Conservation (phyloP, 768 basidiomycete species). For the Candolleomyces efflorescens region DNA sequence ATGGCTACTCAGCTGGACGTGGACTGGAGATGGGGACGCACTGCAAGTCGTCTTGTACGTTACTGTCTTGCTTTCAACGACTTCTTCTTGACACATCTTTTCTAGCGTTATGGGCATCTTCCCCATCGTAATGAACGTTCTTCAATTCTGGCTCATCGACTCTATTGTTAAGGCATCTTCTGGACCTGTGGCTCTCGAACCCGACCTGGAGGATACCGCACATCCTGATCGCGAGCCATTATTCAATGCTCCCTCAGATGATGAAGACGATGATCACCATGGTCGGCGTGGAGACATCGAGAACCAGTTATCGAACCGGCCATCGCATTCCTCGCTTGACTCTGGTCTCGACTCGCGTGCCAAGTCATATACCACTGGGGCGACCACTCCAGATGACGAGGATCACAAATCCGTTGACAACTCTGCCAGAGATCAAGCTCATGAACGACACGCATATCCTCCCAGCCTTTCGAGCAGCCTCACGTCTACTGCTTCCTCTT, state of each 20-base stretch:
- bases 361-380: background rate
- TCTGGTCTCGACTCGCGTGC: background rate
- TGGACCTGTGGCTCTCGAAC: background rate
- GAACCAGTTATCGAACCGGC: background rate
- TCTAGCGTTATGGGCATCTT: constrained; percentile 85
- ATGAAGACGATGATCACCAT: background rate
- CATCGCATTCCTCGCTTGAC: background rate
- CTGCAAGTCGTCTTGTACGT: constrained; percentile 81
- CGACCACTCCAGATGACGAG: background rate
- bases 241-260: background rate
- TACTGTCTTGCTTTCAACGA: background rate
- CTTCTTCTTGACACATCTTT: constrained; percentile 1
- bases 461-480: constrained; percentile 2
- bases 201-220: background rate
- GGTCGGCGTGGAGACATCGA: background rate
- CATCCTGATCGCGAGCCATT: background rate
- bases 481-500: background rate
- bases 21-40: constrained; percentile 54
- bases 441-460: background rate
- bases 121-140: constrained; percentile 81
- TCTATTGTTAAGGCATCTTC: constrained; percentile 80
- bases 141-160: constrained; percentile 96
- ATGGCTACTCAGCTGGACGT: constrained; percentile 81
- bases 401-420: background rate
- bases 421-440: background rate